Evolutionary conservation across 306 rosid species (phyloP).

Genomic region (Citrullus amarus): DNA sequence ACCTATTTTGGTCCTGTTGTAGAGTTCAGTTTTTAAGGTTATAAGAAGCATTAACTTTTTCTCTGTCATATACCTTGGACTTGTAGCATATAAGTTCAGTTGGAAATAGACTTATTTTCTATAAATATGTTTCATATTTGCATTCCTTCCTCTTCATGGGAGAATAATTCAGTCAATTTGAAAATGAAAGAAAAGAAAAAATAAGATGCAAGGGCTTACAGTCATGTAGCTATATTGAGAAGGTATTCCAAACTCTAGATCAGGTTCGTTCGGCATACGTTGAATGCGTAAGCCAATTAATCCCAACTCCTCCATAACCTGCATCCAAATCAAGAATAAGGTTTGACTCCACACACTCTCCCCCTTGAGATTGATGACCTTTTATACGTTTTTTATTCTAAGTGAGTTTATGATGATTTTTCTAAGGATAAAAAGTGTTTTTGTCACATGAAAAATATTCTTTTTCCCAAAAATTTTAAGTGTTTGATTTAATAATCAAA

Average conservation of each 20-base stretch:
- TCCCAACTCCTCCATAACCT: slow-evolving; percentile 97
- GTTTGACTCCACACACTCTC: not conserved
- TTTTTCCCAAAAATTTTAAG: not conserved
- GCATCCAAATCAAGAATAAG: slow-evolving; percentile 10
- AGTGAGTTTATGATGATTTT: not conserved
- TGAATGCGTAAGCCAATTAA: slow-evolving; percentile 90
- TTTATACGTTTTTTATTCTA: not conserved
- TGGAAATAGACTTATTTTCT: not conserved
- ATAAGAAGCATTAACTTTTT: not conserved
- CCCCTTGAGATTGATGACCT: not conserved
- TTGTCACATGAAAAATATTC: not conserved
- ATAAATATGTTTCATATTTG: not conserved
- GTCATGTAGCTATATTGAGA: slow-evolving; percentile 89
- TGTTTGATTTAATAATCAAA: not conserved
- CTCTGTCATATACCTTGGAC: not conserved
- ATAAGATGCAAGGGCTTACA: slow-evolving; percentile 26
- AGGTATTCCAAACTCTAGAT: slow-evolving; percentile 81
- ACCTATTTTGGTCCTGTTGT: not conserved
- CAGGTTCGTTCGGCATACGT: slow-evolving; percentile 89
- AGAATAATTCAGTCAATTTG: not conserved
- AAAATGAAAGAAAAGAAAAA: not conserved
- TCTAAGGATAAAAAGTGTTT: not conserved
- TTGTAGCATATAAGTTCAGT: not conserved
- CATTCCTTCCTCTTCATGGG: not conserved
- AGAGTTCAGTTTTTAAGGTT: not conserved